phyloP scores from a whole-genome alignment of 2,329 filamentous ascomycete species.

The Salinomyces thailandicus region DNA sequence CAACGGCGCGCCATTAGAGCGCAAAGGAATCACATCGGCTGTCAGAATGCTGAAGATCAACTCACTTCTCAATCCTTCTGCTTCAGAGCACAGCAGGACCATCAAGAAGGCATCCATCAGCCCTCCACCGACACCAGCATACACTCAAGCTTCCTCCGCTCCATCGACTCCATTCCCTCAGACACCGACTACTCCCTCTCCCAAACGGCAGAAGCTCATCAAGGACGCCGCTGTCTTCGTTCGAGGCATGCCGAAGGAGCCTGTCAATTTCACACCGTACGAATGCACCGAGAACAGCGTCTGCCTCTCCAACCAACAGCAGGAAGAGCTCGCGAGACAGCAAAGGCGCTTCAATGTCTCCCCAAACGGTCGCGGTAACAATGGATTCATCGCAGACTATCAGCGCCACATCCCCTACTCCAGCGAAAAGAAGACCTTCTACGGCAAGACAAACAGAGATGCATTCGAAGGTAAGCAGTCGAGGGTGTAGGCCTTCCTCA shows the following conservation, averaged over 20 bases:
- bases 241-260: slow-evolving; percentile 52
- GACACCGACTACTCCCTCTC: slow-evolving; percentile 12
- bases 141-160: slow-evolving; percentile 14
- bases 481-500: slow-evolving; percentile 20
- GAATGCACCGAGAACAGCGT: slow-evolving; percentile 45
- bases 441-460: slow-evolving; percentile 74
- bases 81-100: slow-evolving; percentile 6
- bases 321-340: slow-evolving; percentile 42
- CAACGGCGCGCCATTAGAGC: slow-evolving; percentile 11
- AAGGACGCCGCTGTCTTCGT: slow-evolving; percentile 56
- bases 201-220: slow-evolving; percentile 45
- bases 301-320: slow-evolving; percentile 14
- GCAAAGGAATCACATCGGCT: slow-evolving; percentile 9
- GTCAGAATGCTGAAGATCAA: slow-evolving; percentile 31
- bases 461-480: slow-evolving; percentile 72
- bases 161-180: slow-evolving; percentile 15
- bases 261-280: slow-evolving; percentile 63
- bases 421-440: slow-evolving; percentile 84
- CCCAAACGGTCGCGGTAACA: slow-evolving; percentile 45
- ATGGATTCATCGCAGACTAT: slow-evolving; percentile 36
- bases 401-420: slow-evolving; percentile 75
- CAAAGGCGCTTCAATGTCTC: slow-evolving; percentile 56
- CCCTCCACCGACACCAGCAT: slow-evolving; percentile 19
- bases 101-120: slow-evolving; percentile 13
- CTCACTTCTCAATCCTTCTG: slow-evolving; percentile 31